Evolutionary conservation across 192 early-diverging fungal genomes (phyloP).

Genomic region (Entomortierella chlamydospora): DNA sequence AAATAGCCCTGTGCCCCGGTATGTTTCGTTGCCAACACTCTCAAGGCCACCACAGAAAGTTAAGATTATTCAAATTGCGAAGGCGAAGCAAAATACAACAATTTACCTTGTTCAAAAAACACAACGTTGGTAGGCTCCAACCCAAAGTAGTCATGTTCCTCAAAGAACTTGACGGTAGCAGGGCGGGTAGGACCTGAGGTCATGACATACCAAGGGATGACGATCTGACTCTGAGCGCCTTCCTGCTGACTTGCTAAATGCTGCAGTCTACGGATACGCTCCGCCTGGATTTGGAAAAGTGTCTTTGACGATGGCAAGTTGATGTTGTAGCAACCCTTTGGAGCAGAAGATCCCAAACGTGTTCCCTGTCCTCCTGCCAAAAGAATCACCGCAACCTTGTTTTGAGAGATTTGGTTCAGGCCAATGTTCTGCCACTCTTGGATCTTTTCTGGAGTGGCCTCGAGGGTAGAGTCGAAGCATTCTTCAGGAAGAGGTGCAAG

Average conservation of each 20-base stretch:
- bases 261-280: conserved; percentile 91
- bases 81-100: too few relatives aligned
- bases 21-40: too few relatives aligned
- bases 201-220: conserved; percentile 99
- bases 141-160: conserved; percentile 89
- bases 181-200: conserved; percentile 92
- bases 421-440: conserved; percentile 80
- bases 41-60: too few relatives aligned
- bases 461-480: conserved; percentile 74
- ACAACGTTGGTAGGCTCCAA: conserved; percentile 84
- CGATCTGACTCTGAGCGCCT: conserved; percentile 58
- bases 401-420: conserved; percentile 80
- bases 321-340: conserved; percentile 98
- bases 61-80: too few relatives aligned
- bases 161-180: conserved; percentile 85
- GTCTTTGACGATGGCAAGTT: conserved; percentile 86
- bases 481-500: conserved; percentile 83
- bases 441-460: conserved; percentile 62
- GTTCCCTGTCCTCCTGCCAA: conserved; percentile 94
- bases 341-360: conserved; percentile 81
- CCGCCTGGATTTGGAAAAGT: conserved; percentile 95
- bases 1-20: too few relatives aligned
- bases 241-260: conserved; percentile 59
- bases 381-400: conserved; percentile 94
- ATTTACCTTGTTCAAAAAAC: conserved; percentile 94